These are phyloP conservation scores for Begonia loranthoides DNA, from an alignment of 306 rosid species.

Conservation along the genomic window DNA sequence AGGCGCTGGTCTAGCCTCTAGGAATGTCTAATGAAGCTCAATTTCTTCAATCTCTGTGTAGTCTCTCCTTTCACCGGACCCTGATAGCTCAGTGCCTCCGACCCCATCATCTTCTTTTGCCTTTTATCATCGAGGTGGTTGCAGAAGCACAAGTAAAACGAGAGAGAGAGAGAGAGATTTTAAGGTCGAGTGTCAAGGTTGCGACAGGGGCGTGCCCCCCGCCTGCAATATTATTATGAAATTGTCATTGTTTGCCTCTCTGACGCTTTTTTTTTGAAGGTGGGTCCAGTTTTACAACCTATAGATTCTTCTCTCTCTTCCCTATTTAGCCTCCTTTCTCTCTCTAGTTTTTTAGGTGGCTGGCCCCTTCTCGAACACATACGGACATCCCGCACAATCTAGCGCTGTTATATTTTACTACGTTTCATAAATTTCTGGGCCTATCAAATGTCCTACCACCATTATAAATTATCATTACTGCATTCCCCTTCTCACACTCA, in stretches of 20 bases:
- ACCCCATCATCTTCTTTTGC: conserved; percentile 26
- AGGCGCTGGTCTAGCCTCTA: no score
- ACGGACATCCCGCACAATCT: conserved; percentile 17
- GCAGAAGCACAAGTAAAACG: conserved; percentile 19
- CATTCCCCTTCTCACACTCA: conserved; percentile 19
- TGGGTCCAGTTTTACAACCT: conserved; percentile 3
- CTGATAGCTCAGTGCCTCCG: conserved; percentile 53
- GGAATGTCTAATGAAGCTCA: no score
- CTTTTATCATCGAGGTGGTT: conserved; percentile 30
- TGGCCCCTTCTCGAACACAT: conserved; percentile 10
- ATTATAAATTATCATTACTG: conserved; percentile 37
- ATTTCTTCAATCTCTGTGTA: conserved; percentile 1
- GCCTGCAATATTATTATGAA: conserved; percentile 14
- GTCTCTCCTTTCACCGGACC: conserved; percentile 9
- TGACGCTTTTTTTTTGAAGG: not conserved
- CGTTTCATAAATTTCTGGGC: conserved; percentile 42
- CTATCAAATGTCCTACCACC: conserved; percentile 21
- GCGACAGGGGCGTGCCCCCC: conserved; percentile 37
- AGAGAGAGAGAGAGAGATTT: conserved; percentile 14
- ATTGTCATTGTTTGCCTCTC: conserved; percentile 13
- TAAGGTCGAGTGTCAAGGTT: conserved; percentile 44
- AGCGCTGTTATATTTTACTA: conserved; percentile 26
- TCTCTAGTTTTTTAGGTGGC: not conserved
- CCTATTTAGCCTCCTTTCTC: not conserved
- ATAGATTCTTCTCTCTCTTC: not conserved